These are phyloP conservation scores for Caryopteris hybrid DNA, from an alignment of 305 asterid genomes.

Conservation along the genomic window DNA sequence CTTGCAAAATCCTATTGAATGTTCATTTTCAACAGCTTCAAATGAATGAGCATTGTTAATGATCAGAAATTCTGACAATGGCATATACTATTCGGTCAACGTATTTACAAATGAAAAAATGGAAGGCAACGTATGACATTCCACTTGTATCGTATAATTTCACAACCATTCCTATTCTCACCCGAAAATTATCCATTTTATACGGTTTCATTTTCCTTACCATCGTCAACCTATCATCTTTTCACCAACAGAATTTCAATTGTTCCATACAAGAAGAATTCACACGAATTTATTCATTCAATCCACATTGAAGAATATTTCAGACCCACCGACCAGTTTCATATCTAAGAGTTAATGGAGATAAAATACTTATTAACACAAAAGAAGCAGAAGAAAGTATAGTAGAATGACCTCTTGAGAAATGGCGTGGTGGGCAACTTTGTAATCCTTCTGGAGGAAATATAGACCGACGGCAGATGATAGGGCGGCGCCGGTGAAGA, in stretches of 20 bases:
- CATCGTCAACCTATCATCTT: background rate
- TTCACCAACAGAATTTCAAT: background rate
- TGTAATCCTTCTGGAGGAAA: constrained; percentile 63
- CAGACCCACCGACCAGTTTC: background rate
- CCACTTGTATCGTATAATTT: background rate
- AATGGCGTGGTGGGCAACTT: constrained; percentile 54
- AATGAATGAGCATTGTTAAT: background rate
- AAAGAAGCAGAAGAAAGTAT: background rate
- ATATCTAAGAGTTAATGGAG: background rate
- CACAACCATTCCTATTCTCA: constrained; percentile 6
- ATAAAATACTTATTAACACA: background rate
- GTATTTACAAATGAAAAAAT: background rate
- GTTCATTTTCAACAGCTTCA: background rate
- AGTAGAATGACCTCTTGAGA: constrained; percentile 46
- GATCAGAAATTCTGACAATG: too few species aligned
- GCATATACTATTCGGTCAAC: background rate
- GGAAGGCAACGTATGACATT: background rate
- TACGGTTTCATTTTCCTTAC: background rate
- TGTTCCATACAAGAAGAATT: background rate
- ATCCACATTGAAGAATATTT: background rate
- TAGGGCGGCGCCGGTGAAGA: constrained; percentile 68
- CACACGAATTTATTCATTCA: background rate
- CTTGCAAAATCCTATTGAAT: background rate
- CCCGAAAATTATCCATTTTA: background rate
- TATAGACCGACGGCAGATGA: constrained; percentile 77